Percentiles rank a stretch among this genome's conserved stretches.
Conservation (phyloP, 345 rosid genomes). For the Eutrema heterophyllum region DNA sequence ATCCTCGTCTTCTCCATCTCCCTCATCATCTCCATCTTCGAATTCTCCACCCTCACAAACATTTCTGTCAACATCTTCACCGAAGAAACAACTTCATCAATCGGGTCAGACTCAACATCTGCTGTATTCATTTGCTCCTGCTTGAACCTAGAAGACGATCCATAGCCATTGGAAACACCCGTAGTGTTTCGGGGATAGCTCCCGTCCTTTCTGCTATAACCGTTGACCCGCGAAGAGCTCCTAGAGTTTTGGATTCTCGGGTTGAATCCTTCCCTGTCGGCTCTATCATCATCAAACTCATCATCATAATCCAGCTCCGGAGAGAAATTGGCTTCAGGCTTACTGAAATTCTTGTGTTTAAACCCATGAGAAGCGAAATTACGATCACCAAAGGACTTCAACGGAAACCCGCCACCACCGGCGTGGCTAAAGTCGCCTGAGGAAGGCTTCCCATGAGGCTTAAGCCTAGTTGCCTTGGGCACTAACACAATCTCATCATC, state of each 20-base stretch:
- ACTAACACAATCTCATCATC: constrained; percentile 36
- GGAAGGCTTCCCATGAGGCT: constrained; percentile 24
- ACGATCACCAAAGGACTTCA: constrained; percentile 47
- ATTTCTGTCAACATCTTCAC: constrained; percentile 44
- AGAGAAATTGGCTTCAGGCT: constrained; percentile 31
- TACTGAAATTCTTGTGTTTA: constrained; percentile 32
- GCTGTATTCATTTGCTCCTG: constrained; percentile 29
- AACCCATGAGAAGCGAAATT: constrained; percentile 31
- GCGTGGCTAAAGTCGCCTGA: constrained; percentile 18
- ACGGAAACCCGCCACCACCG: constrained; percentile 43
- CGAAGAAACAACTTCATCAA: constrained; percentile 54
- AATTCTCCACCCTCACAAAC: constrained; percentile 61
- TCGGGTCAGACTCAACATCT: constrained; percentile 40
- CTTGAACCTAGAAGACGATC: constrained; percentile 34
- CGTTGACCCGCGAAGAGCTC: constrained; percentile 6
- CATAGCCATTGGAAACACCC: constrained; percentile 32
- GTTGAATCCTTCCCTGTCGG: constrained; percentile 26
- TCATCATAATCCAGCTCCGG: constrained; percentile 27
- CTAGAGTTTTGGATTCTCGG: constrained; percentile 27
- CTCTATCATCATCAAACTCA: constrained; percentile 32
- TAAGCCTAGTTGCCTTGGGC: constrained; percentile 28
- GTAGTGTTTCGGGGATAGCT: constrained; percentile 3
- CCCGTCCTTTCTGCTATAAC: constrained; percentile 21
- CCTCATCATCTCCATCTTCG: constrained; percentile 70
- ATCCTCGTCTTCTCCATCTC: constrained; percentile 65